phyloP scores from a whole-genome alignment of 495 filamentous ascomycete genomes.

The Peziza echinospora region DNA sequence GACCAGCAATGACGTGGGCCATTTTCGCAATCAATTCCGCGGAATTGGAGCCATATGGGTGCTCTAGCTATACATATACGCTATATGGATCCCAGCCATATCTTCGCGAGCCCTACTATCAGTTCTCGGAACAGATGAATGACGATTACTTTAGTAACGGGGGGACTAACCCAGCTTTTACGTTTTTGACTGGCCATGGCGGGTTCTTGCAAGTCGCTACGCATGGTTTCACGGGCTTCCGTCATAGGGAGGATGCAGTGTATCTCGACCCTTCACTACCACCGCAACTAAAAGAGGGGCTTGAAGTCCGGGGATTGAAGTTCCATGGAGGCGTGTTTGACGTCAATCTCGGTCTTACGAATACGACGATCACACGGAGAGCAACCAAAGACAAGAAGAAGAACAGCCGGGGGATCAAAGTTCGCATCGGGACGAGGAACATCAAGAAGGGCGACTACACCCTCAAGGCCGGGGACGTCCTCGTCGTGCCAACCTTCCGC shows the following conservation, averaged over 20 bases:
- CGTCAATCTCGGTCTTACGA: conserved; percentile 6
- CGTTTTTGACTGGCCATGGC: conserved; percentile 38
- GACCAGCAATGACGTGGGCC: conserved; percentile 40
- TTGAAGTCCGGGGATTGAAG: conserved; percentile 18
- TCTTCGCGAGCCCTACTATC: conserved; percentile 33
- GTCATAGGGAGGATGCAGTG: conserved; percentile 27
- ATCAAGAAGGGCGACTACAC: conserved; percentile 21
- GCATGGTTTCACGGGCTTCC: conserved; percentile 33
- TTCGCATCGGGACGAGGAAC: conserved; percentile 14
- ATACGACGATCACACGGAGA: conserved; percentile 16
- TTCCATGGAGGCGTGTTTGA: conserved; percentile 17
- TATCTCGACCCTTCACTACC: conserved; percentile 34
- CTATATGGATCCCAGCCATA: conserved; percentile 32
- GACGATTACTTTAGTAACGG: conserved; percentile 44
- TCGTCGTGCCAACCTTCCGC: conserved; percentile 38
- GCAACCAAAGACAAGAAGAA: conserved; percentile 1
- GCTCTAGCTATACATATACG: conserved; percentile 34
- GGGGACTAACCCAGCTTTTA: conserved; percentile 35
- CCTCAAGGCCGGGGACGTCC: conserved; percentile 28
- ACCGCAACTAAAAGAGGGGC: conserved; percentile 28
- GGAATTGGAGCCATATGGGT: conserved; percentile 31
- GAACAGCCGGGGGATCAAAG: not conserved
- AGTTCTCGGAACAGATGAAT: conserved; percentile 47
- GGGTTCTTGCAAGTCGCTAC: conserved; percentile 32
- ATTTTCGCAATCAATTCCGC: conserved; percentile 34